Percentiles rank a stretch among this genome's conserved stretches.
Evolutionary conservation across 345 rosid species (phyloP).

Genomic region (Eucalyptus marginata): DNA sequence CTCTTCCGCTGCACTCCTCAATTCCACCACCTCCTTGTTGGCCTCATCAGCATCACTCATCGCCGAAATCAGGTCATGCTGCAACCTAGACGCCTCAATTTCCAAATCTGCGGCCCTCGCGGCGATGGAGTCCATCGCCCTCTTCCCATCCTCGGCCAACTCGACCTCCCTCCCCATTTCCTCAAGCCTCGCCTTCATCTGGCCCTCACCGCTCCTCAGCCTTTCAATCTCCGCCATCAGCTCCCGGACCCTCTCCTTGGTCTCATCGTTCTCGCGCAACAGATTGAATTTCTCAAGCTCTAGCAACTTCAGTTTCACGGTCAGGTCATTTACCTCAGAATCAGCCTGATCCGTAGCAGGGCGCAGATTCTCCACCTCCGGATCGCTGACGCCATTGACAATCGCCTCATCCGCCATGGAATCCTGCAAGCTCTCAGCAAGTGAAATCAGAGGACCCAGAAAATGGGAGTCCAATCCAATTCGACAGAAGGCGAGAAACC

Average conservation of each 20-base stretch:
- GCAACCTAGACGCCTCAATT: constrained; percentile 43
- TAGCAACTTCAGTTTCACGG: constrained; percentile 16
- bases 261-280: constrained; percentile 14
- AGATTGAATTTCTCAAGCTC: constrained; percentile 44
- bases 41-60: constrained; percentile 41
- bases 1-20: constrained; percentile 30
- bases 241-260: constrained; percentile 16
- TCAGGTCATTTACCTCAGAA: constrained; percentile 9
- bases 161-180: constrained; percentile 40
- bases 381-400: constrained; percentile 10
- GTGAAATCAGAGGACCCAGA: not conserved
- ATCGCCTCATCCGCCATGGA: not conserved
- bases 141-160: constrained; percentile 36
- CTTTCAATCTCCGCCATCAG: constrained; percentile 22
- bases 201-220: constrained; percentile 18
- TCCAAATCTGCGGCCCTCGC: constrained; percentile 60
- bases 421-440: not conserved
- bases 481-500: not conserved
- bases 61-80: constrained; percentile 44
- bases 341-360: constrained; percentile 1
- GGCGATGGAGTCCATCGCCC: constrained; percentile 26
- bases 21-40: constrained; percentile 17
- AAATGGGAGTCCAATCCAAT: not conserved
- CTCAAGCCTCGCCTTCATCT: constrained; percentile 21
- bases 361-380: constrained; percentile 8